phyloP scores from a whole-genome alignment of 2,329 filamentous ascomycete genomes.

The Nothopassalora personata region DNA sequence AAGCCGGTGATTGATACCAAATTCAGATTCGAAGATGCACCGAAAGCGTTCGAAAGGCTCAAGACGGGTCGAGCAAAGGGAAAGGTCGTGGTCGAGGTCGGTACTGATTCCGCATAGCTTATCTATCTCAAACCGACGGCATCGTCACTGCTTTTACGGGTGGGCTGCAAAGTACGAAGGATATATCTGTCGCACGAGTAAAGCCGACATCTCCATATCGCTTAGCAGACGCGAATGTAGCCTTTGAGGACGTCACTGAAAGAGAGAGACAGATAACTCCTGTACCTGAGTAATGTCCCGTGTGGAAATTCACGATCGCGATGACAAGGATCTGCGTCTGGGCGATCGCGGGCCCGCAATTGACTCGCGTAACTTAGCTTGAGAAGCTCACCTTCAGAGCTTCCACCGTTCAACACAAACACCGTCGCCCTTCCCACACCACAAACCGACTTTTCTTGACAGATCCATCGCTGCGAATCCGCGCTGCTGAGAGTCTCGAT shows the following conservation, averaged over 20 bases:
- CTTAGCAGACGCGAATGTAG: not conserved
- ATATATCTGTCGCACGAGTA: not conserved
- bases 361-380: not conserved
- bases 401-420: not conserved
- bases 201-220: not conserved
- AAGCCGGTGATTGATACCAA: conserved; percentile 51
- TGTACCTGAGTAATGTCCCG: not conserved
- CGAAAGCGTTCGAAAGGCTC: conserved; percentile 54
- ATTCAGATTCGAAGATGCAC: conserved; percentile 52
- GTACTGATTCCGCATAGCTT: not conserved
- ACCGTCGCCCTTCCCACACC: not conserved
- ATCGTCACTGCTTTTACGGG: not conserved
- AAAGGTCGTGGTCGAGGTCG: conserved; percentile 49
- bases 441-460: not conserved
- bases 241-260: not conserved
- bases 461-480: not conserved
- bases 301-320: not conserved
- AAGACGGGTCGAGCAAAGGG: conserved; percentile 53
- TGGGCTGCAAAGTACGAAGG: not conserved
- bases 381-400: not conserved
- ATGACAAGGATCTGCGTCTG: not conserved
- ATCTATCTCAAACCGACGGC: not conserved
- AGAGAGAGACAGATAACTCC: not conserved
- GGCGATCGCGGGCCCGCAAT: not conserved
- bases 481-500: not conserved